Percentiles rank a stretch among this genome's conserved stretches.
These are phyloP conservation scores for Tanacetum coccineum DNA, from an alignment of 129 eudicot species.

Conservation along the genomic window DNA sequence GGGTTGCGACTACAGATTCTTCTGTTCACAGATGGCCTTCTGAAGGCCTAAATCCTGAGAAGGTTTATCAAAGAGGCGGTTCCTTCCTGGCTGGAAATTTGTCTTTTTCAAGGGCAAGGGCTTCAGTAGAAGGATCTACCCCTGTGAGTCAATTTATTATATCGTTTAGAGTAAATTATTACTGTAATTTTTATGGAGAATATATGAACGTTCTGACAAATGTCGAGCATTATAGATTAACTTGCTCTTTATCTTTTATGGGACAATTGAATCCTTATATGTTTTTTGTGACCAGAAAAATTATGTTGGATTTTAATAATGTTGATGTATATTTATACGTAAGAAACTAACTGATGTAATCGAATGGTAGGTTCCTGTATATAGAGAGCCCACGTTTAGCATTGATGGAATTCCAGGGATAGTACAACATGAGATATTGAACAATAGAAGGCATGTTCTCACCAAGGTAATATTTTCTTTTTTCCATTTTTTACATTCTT, in stretches of 20 bases:
- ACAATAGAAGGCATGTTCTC: constrained; percentile 78
- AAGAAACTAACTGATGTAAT: constrained; percentile 11
- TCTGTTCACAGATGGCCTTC: constrained; percentile 93
- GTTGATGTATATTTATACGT: background rate
- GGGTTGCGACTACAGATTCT: constrained; percentile 93
- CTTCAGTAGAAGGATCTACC: constrained; percentile 86
- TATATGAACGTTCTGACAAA: background rate
- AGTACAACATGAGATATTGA: constrained; percentile 91
- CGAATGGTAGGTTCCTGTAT: constrained; percentile 63
- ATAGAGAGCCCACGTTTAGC: constrained; percentile 57
- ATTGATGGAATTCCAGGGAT: constrained; percentile 81
- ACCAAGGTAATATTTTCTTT: constrained; percentile 59
- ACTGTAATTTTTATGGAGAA: background rate
- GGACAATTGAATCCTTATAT: background rate
- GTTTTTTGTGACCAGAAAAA: background rate
- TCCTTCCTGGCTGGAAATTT: constrained; percentile 92
- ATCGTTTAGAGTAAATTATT: background rate
- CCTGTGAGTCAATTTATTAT: constrained; percentile 62
- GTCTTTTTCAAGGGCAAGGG: constrained; percentile 94
- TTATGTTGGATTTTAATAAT: background rate
- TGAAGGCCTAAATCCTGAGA: constrained; percentile 69
- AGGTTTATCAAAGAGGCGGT: constrained; percentile 75
- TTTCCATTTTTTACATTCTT: constrained; percentile 3
- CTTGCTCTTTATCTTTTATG: background rate
- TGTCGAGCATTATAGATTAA: constrained; percentile 5